phyloP scores from a whole-genome alignment of 1,139 yeast genomes.

The Eremothecium coryli region DNA sequence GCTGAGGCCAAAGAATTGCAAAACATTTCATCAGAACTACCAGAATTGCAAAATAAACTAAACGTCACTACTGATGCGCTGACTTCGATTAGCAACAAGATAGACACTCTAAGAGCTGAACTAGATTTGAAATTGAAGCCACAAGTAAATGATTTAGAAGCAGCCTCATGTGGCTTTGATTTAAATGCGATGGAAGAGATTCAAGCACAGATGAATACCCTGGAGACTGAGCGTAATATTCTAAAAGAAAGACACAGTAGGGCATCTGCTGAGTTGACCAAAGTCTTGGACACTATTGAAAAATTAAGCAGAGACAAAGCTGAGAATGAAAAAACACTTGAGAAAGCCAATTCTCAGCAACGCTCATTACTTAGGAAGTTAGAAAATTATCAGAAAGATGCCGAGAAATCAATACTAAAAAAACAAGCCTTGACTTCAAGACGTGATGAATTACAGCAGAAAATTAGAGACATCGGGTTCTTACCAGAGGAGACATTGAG shows the following conservation, averaged over 20 bases:
- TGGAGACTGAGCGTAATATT: conserved; percentile 15
- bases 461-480: conserved; percentile 75
- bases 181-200: conserved; percentile 17
- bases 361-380: conserved; percentile 43
- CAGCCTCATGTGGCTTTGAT: conserved; percentile 7
- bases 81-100: conserved; percentile 41
- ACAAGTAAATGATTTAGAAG: conserved; percentile 25
- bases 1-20: conserved; percentile 40
- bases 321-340: conserved; percentile 36
- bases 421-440: conserved; percentile 53
- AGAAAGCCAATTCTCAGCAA: conserved; percentile 51
- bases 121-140: conserved; percentile 46
- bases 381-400: conserved; percentile 53
- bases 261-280: conserved; percentile 32
- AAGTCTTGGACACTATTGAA: conserved; percentile 24
- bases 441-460: conserved; percentile 63
- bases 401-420: conserved; percentile 58
- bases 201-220: conserved; percentile 31
- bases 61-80: conserved; percentile 38
- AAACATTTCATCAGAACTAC: conserved; percentile 35
- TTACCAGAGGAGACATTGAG: conserved; percentile 79
- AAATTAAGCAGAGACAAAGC: conserved; percentile 24
- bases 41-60: conserved; percentile 36
- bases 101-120: conserved; percentile 49
- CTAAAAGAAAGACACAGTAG: conserved; percentile 27